Conservation (phyloP, 768 basidiomycete genomes). For the Daedaleopsis nitida region DNA sequence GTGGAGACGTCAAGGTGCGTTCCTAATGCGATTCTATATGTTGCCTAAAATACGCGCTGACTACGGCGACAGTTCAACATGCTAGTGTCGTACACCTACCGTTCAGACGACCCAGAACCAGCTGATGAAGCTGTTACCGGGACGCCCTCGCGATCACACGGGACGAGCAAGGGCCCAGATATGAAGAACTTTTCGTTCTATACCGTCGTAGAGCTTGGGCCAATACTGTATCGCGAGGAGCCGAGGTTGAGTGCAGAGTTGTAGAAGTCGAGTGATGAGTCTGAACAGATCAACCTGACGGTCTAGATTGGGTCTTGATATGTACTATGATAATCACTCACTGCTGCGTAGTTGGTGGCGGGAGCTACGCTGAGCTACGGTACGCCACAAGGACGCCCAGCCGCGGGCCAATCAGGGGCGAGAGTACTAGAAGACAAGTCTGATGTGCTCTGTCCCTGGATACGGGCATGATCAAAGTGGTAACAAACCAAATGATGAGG, state of each 20-base stretch:
- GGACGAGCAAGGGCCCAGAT: constrained; percentile 56
- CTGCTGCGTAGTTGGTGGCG: not conserved
- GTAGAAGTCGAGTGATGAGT: not conserved
- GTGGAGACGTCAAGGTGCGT: constrained; percentile 77
- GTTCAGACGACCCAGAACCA: constrained; percentile 80
- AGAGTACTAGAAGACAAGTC: not conserved
- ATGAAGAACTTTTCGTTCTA: constrained; percentile 91
- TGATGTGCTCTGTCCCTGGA: constrained; percentile 4
- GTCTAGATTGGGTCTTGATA: too few species aligned
- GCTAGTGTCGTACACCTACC: constrained; percentile 92
- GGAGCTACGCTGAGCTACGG: not conserved
- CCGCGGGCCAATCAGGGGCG: not conserved
- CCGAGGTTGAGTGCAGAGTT: constrained; percentile 15
- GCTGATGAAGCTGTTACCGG: constrained; percentile 53
- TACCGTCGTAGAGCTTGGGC: constrained; percentile 78
- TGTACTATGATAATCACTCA: too few species aligned
- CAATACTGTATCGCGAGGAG: constrained; percentile 65
- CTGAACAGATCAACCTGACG: too few species aligned
- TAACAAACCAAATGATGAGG: not conserved
- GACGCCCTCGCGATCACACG: constrained; percentile 36
- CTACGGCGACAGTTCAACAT: constrained; percentile 75
- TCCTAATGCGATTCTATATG: not conserved
- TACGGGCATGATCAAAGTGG: not conserved
- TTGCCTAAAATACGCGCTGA: not conserved
- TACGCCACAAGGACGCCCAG: not conserved